A percentile compares a stretch with the other conserved stretches of the same genome.
These are phyloP conservation scores for Emmonsiellopsis sp. DNA, from an alignment of 2,329 filamentous ascomycete genomes.

Conservation along the genomic window DNA sequence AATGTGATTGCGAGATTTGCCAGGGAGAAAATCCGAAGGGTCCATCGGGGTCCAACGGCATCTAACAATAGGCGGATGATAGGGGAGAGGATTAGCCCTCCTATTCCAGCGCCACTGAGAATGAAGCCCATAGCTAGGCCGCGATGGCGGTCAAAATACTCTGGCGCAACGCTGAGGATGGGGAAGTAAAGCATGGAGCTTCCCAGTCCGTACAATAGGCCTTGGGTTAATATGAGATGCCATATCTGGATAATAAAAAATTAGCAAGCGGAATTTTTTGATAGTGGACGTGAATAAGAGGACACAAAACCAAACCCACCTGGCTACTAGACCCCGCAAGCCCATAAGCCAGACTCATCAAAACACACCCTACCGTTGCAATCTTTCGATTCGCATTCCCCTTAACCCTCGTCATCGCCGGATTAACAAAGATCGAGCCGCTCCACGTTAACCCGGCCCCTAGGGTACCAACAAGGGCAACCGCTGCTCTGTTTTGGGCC, in stretches of 20 bases:
- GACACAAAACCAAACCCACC: background rate
- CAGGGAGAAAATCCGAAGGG: conserved; percentile 4
- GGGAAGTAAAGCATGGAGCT: conserved; percentile 31
- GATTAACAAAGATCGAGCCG: conserved; percentile 41
- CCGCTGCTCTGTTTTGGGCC: conserved; percentile 30
- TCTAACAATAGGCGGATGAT: conserved; percentile 8
- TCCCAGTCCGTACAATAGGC: conserved; percentile 29
- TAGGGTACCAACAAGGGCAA: conserved; percentile 42
- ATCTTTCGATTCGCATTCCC: conserved; percentile 29
- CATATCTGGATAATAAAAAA: conserved; percentile 16
- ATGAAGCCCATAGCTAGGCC: conserved; percentile 32
- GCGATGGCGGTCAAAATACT: conserved; percentile 28
- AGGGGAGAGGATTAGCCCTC: conserved; percentile 29
- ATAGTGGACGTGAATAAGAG: background rate
- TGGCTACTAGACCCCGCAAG: conserved; percentile 6
- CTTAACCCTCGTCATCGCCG: conserved; percentile 36
- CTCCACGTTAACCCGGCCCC: conserved; percentile 42
- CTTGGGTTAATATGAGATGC: conserved; percentile 27
- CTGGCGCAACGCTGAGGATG: conserved; percentile 29
- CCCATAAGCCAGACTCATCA: conserved; percentile 26
- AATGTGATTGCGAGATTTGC: conserved; percentile 4
- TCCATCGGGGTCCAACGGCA: conserved; percentile 4
- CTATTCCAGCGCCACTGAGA: conserved; percentile 28
- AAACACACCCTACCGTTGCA: conserved; percentile 30
- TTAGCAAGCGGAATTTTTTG: background rate